Percentiles rank a stretch among this genome's conserved stretches.
Evolutionary conservation across 306 rosid genomes (phyloP).

Genomic region (Sesbania bispinosa): DNA sequence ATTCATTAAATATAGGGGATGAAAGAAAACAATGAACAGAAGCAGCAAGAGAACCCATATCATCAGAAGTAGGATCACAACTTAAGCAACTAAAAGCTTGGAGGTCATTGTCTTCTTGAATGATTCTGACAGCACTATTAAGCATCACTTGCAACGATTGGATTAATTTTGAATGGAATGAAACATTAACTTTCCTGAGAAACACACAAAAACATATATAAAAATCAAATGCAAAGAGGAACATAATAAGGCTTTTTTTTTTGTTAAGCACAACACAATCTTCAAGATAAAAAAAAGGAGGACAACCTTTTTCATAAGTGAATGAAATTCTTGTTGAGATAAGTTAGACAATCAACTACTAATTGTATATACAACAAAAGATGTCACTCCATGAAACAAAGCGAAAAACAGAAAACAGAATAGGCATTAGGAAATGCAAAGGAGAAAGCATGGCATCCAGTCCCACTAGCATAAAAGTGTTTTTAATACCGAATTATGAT

Average conservation of each 20-base stretch:
- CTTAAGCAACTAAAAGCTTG: constrained; percentile 41
- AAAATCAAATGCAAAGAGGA: constrained; percentile 3
- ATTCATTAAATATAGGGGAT: constrained; percentile 52
- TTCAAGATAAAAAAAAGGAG: background rate
- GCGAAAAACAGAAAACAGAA: no score
- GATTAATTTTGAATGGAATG: constrained; percentile 53
- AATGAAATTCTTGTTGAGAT: no score
- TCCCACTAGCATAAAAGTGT: no score
- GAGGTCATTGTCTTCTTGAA: constrained; percentile 52
- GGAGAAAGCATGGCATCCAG: no score
- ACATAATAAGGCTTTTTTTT: no score
- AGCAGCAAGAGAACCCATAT: constrained; percentile 40
- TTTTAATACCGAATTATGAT: no score
- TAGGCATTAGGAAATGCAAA: no score
- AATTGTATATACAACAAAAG: no score
- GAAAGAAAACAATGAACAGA: constrained; percentile 61
- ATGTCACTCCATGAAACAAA: no score
- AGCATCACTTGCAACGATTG: constrained; percentile 52
- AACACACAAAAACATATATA: constrained; percentile 13
- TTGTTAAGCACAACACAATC: background rate
- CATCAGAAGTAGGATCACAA: constrained; percentile 46
- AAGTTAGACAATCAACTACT: no score
- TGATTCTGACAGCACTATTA: constrained; percentile 44
- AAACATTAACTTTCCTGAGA: constrained; percentile 59
- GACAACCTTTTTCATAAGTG: no score